Evolutionary conservation across 169 alveolate genomes (phyloP).

Genomic region (Cryptosporidium canis): DNA sequence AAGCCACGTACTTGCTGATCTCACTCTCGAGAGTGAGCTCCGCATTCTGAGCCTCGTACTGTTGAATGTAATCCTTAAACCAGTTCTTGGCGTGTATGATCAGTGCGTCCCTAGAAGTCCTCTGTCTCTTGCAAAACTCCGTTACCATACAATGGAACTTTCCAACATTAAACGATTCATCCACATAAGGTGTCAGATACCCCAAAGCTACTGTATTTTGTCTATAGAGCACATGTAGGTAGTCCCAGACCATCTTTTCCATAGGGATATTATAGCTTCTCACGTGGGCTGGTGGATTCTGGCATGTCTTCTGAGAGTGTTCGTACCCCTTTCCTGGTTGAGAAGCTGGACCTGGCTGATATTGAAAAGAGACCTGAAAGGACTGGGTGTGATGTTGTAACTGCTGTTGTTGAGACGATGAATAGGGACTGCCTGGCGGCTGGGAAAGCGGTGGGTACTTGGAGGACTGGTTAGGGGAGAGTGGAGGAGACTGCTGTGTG

Average conservation of each 20-base stretch:
- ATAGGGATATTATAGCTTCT: constrained; percentile 9
- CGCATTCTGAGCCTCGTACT: background rate
- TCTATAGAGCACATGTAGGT: constrained; percentile 10
- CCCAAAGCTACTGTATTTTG: constrained; percentile 23
- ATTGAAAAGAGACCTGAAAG: background rate
- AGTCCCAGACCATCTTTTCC: constrained; percentile 63
- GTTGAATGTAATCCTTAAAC: constrained; percentile 7
- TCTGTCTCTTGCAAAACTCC: constrained; percentile 39
- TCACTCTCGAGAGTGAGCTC: background rate
- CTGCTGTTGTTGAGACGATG: background rate
- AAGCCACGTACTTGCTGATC: background rate
- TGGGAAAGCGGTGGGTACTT: background rate
- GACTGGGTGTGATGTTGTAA: background rate
- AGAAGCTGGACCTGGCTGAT: background rate
- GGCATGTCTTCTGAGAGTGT: background rate
- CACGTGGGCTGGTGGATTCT: background rate
- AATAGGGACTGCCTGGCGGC: background rate
- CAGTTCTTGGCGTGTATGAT: constrained; percentile 49
- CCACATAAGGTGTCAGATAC: constrained; percentile 23
- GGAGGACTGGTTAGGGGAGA: background rate
- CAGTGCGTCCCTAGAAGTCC: constrained; percentile 23
- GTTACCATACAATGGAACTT: constrained; percentile 57
- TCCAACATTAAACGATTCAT: constrained; percentile 52
- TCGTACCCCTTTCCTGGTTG: background rate
- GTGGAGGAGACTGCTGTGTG: background rate